Conservation (phyloP, 2,329 filamentous ascomycete species). For the Huntiella bhutanensis region DNA sequence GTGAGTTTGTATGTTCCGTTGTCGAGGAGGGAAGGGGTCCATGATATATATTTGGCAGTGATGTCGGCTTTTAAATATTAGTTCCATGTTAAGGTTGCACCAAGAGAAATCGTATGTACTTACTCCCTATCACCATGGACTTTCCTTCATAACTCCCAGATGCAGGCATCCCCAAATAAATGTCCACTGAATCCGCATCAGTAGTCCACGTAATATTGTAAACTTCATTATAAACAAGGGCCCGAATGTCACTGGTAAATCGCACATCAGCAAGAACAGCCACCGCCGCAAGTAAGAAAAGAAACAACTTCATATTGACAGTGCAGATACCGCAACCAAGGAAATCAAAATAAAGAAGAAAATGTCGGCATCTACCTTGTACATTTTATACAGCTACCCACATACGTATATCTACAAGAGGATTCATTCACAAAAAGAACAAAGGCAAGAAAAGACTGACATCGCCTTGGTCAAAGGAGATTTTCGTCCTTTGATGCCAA, state of each 20-base stretch:
- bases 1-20: not conserved
- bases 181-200: constrained; percentile 1
- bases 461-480: not conserved
- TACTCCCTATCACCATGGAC: not conserved
- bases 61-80: no score
- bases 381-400: no score
- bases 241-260: no score
- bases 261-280: no score
- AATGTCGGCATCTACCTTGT: no score
- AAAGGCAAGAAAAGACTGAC: not conserved
- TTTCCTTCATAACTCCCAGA: not conserved
- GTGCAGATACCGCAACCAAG: not conserved
- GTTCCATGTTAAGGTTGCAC: no score
- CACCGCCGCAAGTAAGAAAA: no score
- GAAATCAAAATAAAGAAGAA: no score
- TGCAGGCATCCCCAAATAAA: not conserved
- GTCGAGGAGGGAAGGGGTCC: not conserved
- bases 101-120: not conserved
- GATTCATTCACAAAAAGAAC: not conserved
- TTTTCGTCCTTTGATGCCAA: not conserved
- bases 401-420: no score
- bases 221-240: no score
- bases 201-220: constrained; percentile 6
- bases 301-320: not conserved
- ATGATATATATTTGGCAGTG: no score